phyloP scores from a whole-genome alignment of 2,329 filamentous ascomycete genomes.

The Colletotrichum sansevieriae region DNA sequence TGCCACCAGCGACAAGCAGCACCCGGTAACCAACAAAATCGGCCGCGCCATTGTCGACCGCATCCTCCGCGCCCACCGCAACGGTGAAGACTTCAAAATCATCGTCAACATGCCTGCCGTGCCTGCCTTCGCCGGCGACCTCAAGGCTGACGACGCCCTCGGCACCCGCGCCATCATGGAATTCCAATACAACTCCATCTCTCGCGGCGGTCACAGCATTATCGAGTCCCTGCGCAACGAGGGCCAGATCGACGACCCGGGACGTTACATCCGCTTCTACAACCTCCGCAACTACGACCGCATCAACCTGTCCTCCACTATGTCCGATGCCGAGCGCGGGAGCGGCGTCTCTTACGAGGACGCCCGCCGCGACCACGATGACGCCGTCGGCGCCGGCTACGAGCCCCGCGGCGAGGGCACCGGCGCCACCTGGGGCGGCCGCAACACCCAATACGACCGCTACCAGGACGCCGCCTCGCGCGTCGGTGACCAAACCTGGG shows the following conservation, averaged over 20 bases:
- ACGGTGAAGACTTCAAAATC: constrained; percentile 77
- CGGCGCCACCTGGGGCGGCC: constrained; percentile 47
- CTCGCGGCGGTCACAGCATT: constrained; percentile 81
- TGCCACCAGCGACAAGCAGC: constrained; percentile 77
- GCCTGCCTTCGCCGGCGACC: constrained; percentile 85
- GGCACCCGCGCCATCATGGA: constrained; percentile 90
- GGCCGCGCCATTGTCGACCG: constrained; percentile 84
- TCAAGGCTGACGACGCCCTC: constrained; percentile 78
- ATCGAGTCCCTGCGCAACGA: constrained; percentile 76
- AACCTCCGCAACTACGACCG: constrained; percentile 88
- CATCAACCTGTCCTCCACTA: constrained; percentile 77
- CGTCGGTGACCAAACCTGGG: constrained; percentile 71
- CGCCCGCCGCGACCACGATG: constrained; percentile 74
- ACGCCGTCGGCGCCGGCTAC: constrained; percentile 63
- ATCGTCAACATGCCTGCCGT: constrained; percentile 85
- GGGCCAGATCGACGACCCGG: constrained; percentile 77
- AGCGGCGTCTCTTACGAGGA: constrained; percentile 77
- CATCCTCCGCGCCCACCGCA: constrained; percentile 76
- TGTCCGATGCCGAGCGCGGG: constrained; percentile 70
- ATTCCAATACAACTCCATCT: constrained; percentile 86
- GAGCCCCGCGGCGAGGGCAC: constrained; percentile 51
- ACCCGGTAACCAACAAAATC: constrained; percentile 82
- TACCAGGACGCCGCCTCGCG: constrained; percentile 79
- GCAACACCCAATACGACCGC: constrained; percentile 68
- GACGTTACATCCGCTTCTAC: constrained; percentile 84